These are phyloP conservation scores for Chlamydomonas urium DNA, from an alignment of 139 green algal species.

Conservation along the genomic window DNA sequence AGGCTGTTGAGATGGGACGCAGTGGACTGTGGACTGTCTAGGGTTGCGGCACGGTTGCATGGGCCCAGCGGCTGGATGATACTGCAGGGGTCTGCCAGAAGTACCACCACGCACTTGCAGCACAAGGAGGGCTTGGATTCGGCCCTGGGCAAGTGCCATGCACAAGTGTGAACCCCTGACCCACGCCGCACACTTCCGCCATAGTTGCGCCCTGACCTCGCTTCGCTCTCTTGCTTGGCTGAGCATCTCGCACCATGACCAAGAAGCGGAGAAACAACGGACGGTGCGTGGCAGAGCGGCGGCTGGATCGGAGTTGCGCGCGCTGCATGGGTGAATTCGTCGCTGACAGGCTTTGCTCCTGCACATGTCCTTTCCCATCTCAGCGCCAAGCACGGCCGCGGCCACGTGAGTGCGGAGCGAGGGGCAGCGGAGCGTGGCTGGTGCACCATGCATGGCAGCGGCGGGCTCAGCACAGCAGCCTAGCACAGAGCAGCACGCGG, in stretches of 20 bases:
- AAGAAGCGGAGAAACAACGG: constrained; percentile 85
- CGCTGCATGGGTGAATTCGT: not conserved
- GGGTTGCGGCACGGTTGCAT: no score
- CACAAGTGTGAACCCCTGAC: no score
- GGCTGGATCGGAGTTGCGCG: not conserved
- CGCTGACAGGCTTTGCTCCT: not conserved
- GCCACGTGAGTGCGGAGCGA: constrained; percentile 58
- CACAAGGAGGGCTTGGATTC: no score
- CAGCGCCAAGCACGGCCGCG: constrained; percentile 88
- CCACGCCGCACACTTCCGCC: no score
- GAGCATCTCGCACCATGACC: constrained; percentile 61
- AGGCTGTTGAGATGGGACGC: no score
- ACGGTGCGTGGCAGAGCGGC: constrained; percentile 10
- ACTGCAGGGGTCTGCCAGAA: no score
- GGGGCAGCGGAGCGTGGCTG: not conserved
- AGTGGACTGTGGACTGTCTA: no score
- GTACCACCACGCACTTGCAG: no score
- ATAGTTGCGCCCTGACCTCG: no score
- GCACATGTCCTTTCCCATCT: not conserved
- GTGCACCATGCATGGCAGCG: not conserved
- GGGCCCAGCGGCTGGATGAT: no score
- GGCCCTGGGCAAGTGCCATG: no score
- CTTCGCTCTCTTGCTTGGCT: constrained; percentile 25
- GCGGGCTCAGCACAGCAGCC: not conserved
- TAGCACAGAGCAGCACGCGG: not conserved